These are phyloP conservation scores for Tetrahymena elliotti DNA, from an alignment of 73 alveolate species.

Conservation along the genomic window DNA sequence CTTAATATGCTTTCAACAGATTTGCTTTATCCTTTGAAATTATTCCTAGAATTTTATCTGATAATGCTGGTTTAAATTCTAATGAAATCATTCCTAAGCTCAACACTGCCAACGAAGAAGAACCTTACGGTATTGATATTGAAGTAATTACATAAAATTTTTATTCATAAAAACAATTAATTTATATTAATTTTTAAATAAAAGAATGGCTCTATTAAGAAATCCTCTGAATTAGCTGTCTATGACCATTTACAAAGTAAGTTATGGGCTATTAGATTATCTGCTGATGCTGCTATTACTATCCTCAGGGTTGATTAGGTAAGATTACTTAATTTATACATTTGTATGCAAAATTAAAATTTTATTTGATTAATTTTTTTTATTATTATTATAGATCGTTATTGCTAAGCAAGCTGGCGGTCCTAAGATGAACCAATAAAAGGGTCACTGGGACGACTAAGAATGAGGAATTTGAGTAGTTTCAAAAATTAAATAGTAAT, in stretches of 20 bases:
- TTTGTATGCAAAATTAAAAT: not conserved
- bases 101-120: constrained; percentile 74
- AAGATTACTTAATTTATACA: not conserved
- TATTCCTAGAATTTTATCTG: constrained; percentile 93
- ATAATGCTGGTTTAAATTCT: constrained; percentile 93
- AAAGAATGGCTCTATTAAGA: constrained; percentile 20
- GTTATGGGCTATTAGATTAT: constrained; percentile 93
- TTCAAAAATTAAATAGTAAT: not conserved
- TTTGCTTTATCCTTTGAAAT: constrained; percentile 96
- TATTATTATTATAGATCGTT: constrained; percentile 2
- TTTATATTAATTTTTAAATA: not conserved
- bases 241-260: constrained; percentile 89
- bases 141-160: constrained; percentile 71
- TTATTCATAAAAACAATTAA: not conserved
- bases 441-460: constrained; percentile 38
- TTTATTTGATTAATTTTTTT: not conserved
- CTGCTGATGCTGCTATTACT: constrained; percentile 93
- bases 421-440: constrained; percentile 44
- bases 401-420: constrained; percentile 84
- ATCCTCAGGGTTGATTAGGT: constrained; percentile 88
- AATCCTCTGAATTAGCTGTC: constrained; percentile 48
- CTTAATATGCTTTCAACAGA: constrained; percentile 94
- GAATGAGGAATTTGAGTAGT: constrained; percentile 13
- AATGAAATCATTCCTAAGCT: constrained; percentile 86
- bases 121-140: constrained; percentile 77